These are phyloP conservation scores for Nitzschia sp. DNA, from an alignment of 108 stramenopile genomes.

Conservation along the genomic window DNA sequence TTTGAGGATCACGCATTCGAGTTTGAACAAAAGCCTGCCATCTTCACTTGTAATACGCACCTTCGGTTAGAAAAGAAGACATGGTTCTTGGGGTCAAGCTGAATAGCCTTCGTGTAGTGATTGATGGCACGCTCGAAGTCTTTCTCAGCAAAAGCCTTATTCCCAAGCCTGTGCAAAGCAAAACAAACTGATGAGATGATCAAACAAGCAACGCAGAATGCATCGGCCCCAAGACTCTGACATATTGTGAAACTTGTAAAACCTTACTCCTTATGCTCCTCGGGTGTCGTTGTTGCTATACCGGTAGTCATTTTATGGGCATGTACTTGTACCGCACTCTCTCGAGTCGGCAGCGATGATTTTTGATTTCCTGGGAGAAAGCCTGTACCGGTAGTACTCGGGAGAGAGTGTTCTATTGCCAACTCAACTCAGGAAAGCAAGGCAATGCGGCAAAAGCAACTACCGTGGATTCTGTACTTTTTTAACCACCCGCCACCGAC, in stretches of 20 bases:
- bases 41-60: conserved; percentile 34
- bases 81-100: conserved; percentile 84
- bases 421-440: too few species aligned
- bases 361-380: too few species aligned
- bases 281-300: conserved; percentile 20
- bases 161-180: conserved; percentile 70
- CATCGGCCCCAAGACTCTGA: neutral
- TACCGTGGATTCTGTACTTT: too few species aligned
- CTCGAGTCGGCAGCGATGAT: too few species aligned
- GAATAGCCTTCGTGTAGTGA: conserved; percentile 88
- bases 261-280: conserved; percentile 36
- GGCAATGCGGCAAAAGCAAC: too few species aligned
- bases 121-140: conserved; percentile 84
- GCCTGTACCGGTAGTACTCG: too few species aligned
- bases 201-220: neutral
- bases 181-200: neutral
- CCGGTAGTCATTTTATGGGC: too few species aligned
- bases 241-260: too few species aligned
- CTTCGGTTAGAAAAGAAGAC: conserved; percentile 92
- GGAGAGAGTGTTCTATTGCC: too few species aligned
- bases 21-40: neutral
- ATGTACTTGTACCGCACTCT: too few species aligned
- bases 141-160: conserved; percentile 79
- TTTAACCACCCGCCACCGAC: too few species aligned
- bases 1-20: neutral